Base-by-base conservation (phyloP, 306 rosid genomes). In the Vigna nakashimae region DNA sequence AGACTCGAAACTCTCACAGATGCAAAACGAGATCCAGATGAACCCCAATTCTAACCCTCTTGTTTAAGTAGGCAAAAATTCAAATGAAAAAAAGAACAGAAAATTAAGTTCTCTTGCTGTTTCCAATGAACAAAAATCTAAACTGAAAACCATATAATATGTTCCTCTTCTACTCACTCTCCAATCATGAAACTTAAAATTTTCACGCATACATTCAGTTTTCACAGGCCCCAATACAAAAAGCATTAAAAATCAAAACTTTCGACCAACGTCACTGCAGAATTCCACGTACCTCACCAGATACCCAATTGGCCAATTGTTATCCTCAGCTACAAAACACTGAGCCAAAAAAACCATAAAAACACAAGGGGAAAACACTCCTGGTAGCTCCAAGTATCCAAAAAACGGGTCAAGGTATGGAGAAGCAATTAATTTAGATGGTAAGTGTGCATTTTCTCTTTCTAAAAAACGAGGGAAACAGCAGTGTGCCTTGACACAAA, bases 201-300 rank as follows among this genome's bases (percentile, higher is more conserved):
- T 51, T 55, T 14, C 67, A 53, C 48, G 45, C 56, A 74, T 74
- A 52, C 66, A 77, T 82, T 66, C 49, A 71, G 60, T 72, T 78
- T 78, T 78, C 78, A 59, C 73, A 74, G 13, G 70, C 69, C 67
- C 67, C 45, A 28, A 60, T 55, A 48, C 38, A 13, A 40, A 73
- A 42, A 79, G 42, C 52, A 46, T 38, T 50, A 50, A 30, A 65
- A 73, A 24, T 59, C 15, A 76, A 79, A 83, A n/a, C 48, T 57
- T 74, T 42, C 24, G 45, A 65, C 51, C 69, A 73, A 66, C n/a
- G 16, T 59, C 62, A 52, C 22, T 13, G 17, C 36, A 32, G 74
- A 84, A 79, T 75, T 79, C 2, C 10, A 75, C 93, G 8, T 79
- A 92, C 92, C 96, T 80, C 36, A 16, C 16, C 15, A 81, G 59